Evolutionary conservation across 192 early-diverging fungal genomes (phyloP), one percentile per base, ranked within the genome.

Genomic region (Thamnidium elegans): DNA sequence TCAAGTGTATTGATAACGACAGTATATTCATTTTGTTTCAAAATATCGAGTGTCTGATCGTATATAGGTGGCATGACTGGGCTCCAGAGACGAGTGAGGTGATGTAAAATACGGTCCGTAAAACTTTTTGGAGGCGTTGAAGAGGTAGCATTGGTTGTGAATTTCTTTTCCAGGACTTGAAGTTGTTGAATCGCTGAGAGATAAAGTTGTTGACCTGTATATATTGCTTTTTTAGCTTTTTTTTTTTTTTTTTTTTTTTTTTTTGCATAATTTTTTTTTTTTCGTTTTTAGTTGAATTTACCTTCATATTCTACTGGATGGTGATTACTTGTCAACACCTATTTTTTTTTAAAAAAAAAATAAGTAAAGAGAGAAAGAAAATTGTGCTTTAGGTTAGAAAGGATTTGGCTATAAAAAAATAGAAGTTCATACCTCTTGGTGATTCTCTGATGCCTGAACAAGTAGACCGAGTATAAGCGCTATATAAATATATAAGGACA

Each of bases 1-100:
- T 75, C 47, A 3, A 90, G 62, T 20, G 82, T 47, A 43, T 68
- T 63, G 23, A 79, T 67, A 2, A 83, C 83, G 6, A 23, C 26
- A 13, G 19, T 9, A 10, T 47, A 55, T 30, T 55, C 39, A 15
- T 55, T 46, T 10, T 53, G 15, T 4, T 53, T 34, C 14, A 50
- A 21, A 17, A 46, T 23, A 4, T 52, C 30, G n/a, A 47, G 36
- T 52, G 50, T 14, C 3, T 31, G 6, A 15, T 34, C 4, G n/a
- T 15, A 7, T 32, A 32, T 36, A 9, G 31, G 6, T 3, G 32
- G 23, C 9, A 39, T 6, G 5, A 31, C 45, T 34, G 30, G 26
- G 19, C 23, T 45, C 59, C 32, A 48, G 30, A 55, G 20, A 23
- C 9, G 36, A 39, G 36, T 39, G 36, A 39, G 7, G 9, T 4